phyloP scores from a whole-genome alignment of 331 rosid species.

The Cucumis variabilis region DNA sequence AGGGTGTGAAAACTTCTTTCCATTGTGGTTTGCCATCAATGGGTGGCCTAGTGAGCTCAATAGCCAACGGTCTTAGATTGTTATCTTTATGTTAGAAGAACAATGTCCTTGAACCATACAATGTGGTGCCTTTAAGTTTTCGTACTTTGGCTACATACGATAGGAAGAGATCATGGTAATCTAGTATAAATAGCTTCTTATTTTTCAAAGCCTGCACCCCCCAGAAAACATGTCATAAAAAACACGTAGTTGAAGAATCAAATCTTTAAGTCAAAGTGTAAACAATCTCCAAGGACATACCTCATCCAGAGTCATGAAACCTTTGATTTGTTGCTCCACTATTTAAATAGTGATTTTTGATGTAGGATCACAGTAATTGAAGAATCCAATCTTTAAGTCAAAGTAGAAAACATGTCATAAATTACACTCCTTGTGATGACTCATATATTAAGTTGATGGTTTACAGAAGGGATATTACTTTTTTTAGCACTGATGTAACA shows the following conservation, averaged over 20 bases:
- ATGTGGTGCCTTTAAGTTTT: conserved; percentile 60
- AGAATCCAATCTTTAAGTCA: too few species aligned
- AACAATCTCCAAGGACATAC: conserved; percentile 35
- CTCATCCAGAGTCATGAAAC: conserved; percentile 54
- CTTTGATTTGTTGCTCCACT: conserved; percentile 65
- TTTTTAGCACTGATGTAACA: background rate
- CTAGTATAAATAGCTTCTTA: conserved; percentile 72
- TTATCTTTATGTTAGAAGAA: conserved; percentile 49
- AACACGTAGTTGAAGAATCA: background rate
- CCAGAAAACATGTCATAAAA: background rate
- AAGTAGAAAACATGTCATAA: too few species aligned
- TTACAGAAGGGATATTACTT: background rate
- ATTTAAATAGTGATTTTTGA: conserved; percentile 69
- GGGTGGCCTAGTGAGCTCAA: conserved; percentile 60
- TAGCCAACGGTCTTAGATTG: conserved; percentile 53
- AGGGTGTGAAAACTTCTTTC: conserved; percentile 52
- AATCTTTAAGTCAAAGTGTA: background rate
- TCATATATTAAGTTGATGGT: background rate
- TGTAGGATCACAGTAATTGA: conserved; percentile 71
- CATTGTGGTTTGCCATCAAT: conserved; percentile 38
- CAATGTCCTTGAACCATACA: conserved; percentile 69
- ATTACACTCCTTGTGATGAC: too few species aligned
- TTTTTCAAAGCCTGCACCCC: conserved; percentile 59
- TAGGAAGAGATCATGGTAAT: conserved; percentile 80
- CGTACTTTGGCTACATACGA: conserved; percentile 77